Conservation (phyloP, 495 filamentous ascomycete genomes). For the Trichoderma orchidacearum region DNA sequence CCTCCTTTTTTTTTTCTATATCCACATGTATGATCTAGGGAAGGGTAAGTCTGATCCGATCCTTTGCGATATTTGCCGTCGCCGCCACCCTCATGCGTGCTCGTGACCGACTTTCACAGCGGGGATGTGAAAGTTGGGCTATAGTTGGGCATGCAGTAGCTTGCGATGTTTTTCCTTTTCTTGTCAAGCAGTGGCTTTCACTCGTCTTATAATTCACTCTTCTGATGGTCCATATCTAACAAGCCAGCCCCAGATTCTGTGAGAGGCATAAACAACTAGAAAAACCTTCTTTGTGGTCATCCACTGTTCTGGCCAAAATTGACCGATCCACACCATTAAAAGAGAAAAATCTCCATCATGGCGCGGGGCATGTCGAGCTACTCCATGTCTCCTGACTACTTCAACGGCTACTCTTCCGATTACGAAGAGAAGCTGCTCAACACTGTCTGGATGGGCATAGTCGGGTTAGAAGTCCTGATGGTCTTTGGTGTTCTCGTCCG, state of each 20-base stretch:
- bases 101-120: neutral
- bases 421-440: conserved; percentile 28
- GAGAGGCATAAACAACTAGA: neutral
- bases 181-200: no score
- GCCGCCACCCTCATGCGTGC: neutral
- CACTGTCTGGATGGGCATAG: conserved; percentile 28
- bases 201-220: neutral
- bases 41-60: neutral
- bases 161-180: neutral
- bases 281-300: neutral
- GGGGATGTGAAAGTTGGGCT: neutral
- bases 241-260: neutral
- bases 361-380: neutral
- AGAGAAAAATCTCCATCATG: neutral
- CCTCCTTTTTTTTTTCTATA: neutral
- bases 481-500: conserved; percentile 19
- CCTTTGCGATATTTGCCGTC: neutral
- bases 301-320: neutral
- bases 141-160: neutral
- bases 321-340: neutral
- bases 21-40: neutral
- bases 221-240: neutral
- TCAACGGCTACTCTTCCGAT: conserved; percentile 6
- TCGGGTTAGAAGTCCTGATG: conserved; percentile 27
- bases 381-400: neutral